Evolutionary conservation across 192 early-diverging fungal species (phyloP), one percentile per base, ranked within the genome.

Genomic region (Podila epigama): DNA sequence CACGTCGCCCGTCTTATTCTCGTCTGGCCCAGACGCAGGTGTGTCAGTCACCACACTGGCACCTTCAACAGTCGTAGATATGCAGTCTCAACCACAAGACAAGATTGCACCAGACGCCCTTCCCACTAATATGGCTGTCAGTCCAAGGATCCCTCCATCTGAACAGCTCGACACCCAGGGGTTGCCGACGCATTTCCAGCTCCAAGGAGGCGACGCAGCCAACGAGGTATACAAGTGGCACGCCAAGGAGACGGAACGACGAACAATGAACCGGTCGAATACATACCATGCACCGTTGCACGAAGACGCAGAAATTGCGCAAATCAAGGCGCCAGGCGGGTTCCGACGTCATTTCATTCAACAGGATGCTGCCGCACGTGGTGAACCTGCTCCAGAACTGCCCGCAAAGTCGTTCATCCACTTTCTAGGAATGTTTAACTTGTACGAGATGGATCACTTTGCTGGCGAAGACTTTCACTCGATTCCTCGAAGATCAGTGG

Each of bases 281-380:
- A 66, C 71, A 1, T 75, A 57, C 44, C 71, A 75, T 34, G 64
- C 48, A 4, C 52, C 71, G 0, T 63, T 41, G 25, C 64, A 69
- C 5, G 50, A 58, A 11, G 72, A 80, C 34, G 12, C 63, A 0
- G 68, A 54, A 11, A 80, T 82, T 25, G 75, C 87, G 34, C 72
- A 83, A 39, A 86, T 92, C 48, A 81, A 82, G 29, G 81, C 91
- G 34, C 94, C 94, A 0, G 95, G 94, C 39, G 90, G 90, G 6
- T 93, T 96, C 71, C 85, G 95, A 16, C 88, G 95, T 6, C 89
- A 92, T 66, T 96, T 92, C 80, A 62, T 95, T 22, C 84, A 85
- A 18, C 82, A 87, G 16, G 86, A 89, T 18, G 92, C 90, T 16
- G 73, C 77, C 22, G 69, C 79, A 8, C 82, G 87, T 54, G 93